A percentile compares a stretch with the other conserved stretches of the same genome.
Conservation (phyloP, 257 asterid genomes). For the Ilex asprella region DNA sequence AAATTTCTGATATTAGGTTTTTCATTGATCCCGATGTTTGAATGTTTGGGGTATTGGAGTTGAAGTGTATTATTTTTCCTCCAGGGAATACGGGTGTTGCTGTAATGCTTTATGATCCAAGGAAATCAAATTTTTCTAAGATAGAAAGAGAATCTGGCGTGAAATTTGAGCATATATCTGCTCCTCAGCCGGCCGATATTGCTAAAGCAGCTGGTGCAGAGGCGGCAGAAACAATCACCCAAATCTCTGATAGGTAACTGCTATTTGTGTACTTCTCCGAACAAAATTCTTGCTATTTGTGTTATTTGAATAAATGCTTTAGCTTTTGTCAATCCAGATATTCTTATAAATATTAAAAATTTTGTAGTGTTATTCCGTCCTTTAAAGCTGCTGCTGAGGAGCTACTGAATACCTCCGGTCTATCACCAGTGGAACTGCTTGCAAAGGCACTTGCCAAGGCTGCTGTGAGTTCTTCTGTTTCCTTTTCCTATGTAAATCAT, state of each 20-base stretch:
- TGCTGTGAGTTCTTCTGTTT: conserved; percentile 50
- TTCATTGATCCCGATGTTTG: neutral
- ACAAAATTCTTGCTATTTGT: neutral
- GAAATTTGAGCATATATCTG: conserved; percentile 78
- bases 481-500: neutral
- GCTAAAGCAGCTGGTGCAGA: conserved; percentile 83
- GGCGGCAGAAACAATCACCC: conserved; percentile 67
- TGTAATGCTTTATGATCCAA: conserved; percentile 93
- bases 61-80: conserved; percentile 3
- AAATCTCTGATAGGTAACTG: conserved; percentile 68
- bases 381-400: conserved; percentile 93
- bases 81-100: conserved; percentile 90
- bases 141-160: conserved; percentile 96
- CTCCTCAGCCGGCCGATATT: conserved; percentile 96
- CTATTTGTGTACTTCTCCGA: neutral
- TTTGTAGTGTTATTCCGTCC: conserved; percentile 75
- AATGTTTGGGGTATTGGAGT: conserved; percentile 8
- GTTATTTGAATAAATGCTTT: neutral
- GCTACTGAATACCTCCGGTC: conserved; percentile 47
- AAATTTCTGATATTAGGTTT: conserved; percentile 12
- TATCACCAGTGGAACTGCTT: conserved; percentile 73
- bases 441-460: conserved; percentile 97
- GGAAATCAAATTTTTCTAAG: conserved; percentile 69
- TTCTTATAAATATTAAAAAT: conserved; percentile 1
- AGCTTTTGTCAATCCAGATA: neutral